Evolutionary conservation across 2,329 filamentous ascomycete species (phyloP).

Genomic region (Lasiodiplodia theobromae): DNA sequence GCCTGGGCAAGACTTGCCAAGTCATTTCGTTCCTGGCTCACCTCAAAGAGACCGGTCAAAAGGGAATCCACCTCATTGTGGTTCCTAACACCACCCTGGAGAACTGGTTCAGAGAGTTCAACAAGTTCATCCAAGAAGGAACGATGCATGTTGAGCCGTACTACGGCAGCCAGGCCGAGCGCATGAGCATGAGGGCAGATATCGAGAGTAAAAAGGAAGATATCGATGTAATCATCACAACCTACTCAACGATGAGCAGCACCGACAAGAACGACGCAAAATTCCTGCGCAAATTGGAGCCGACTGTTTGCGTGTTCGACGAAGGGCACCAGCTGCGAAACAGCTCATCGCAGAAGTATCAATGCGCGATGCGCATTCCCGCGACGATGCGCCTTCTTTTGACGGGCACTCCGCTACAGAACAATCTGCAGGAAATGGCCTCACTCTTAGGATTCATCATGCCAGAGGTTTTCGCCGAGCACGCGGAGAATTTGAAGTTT

Average conservation of each 20-base stretch:
- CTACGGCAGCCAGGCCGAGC: slow-evolving; percentile 73
- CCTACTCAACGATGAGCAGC: slow-evolving; percentile 67
- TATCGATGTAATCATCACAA: slow-evolving; percentile 75
- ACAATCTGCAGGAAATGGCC: slow-evolving; percentile 92
- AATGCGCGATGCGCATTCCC: slow-evolving; percentile 76
- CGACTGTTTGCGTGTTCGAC: slow-evolving; percentile 77
- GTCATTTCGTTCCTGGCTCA: slow-evolving; percentile 92
- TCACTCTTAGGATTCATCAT: slow-evolving; percentile 94
- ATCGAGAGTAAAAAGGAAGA: slow-evolving; percentile 69
- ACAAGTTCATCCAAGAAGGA: slow-evolving; percentile 76
- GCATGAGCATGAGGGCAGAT: slow-evolving; percentile 70
- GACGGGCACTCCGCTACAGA: slow-evolving; percentile 89
- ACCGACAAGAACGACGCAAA: slow-evolving; percentile 63
- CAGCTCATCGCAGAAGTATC: slow-evolving; percentile 80
- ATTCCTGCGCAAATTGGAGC: slow-evolving; percentile 66
- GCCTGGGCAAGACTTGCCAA: slow-evolving; percentile 91
- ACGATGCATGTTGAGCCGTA: slow-evolving; percentile 71
- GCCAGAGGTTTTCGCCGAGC: slow-evolving; percentile 78
- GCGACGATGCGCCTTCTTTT: slow-evolving; percentile 86
- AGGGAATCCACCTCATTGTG: slow-evolving; percentile 81
- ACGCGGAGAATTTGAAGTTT: slow-evolving; percentile 78
- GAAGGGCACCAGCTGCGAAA: slow-evolving; percentile 96
- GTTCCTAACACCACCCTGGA: slow-evolving; percentile 93
- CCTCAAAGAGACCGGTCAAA: slow-evolving; percentile 71
- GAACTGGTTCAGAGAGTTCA: slow-evolving; percentile 93